Percentiles rank a stretch among this genome's conserved stretches.
These are phyloP conservation scores for Solanum ossicruentum DNA, from an alignment of 257 asterid species.

Conservation along the genomic window DNA sequence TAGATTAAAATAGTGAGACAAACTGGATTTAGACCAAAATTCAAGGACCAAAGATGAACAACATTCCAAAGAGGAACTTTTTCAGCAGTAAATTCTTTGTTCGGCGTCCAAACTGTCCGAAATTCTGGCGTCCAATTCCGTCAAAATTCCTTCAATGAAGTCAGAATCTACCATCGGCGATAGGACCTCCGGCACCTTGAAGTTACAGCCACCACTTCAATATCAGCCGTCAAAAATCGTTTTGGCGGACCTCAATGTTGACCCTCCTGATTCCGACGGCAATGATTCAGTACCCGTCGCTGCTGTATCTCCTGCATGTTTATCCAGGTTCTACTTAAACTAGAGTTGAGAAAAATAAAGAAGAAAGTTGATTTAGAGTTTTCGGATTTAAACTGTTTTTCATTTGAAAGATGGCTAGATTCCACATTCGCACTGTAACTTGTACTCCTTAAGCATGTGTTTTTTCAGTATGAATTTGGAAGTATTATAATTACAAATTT, in stretches of 20 bases:
- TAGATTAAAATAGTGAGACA: not conserved
- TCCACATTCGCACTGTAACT: not conserved
- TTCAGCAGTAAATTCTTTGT: not conserved
- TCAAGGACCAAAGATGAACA: not conserved
- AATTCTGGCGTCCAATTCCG: not conserved
- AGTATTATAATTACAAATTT: not conserved
- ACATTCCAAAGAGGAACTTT: not conserved
- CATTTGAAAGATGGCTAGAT: not conserved
- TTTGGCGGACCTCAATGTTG: conserved; percentile 73
- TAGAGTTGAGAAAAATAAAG: not conserved
- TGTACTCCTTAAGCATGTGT: not conserved
- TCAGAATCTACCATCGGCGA: conserved; percentile 14
- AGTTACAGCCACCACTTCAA: not conserved
- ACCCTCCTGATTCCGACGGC: conserved; percentile 49
- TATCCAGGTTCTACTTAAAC: conserved; percentile 24
- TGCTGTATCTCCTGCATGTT: conserved; percentile 6
- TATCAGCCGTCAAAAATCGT: conserved; percentile 27
- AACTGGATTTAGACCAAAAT: not conserved
- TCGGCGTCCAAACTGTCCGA: not conserved
- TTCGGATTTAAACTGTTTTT: not conserved
- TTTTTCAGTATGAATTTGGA: not conserved
- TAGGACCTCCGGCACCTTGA: conserved; percentile 4
- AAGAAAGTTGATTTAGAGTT: not conserved
- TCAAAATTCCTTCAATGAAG: conserved; percentile 2
- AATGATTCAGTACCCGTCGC: conserved; percentile 7